Conservation (phyloP, 192 early-diverging fungal species). For the Mortierella claussenii region DNA sequence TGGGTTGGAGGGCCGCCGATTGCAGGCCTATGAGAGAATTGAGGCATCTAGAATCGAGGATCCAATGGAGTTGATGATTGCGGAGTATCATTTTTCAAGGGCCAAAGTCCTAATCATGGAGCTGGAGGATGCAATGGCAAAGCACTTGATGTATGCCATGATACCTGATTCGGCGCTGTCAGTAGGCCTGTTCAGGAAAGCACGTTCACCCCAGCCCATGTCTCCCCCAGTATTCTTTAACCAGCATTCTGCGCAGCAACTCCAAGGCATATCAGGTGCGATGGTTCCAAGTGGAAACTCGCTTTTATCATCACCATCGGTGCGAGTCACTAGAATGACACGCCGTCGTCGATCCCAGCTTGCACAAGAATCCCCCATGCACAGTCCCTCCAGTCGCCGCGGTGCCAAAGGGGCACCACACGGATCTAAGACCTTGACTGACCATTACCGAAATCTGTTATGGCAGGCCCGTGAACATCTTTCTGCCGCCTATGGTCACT, state of each 20-base stretch:
- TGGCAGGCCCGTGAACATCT: conserved; percentile 18
- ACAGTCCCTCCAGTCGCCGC: background rate
- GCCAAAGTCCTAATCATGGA: conserved; percentile 34
- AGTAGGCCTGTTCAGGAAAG: conserved; percentile 26
- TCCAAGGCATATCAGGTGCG: background rate
- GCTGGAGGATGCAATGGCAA: conserved; percentile 35
- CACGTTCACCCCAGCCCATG: background rate
- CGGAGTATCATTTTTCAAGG: conserved; percentile 30
- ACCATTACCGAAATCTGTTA: conserved; percentile 8
- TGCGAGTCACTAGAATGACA: conserved; percentile 25
- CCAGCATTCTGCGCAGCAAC: background rate
- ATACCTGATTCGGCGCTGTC: conserved; percentile 38
- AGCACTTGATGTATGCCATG: conserved; percentile 35
- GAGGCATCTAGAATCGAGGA: conserved; percentile 30
- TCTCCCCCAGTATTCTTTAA: conserved; percentile 1
- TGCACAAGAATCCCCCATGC: background rate
- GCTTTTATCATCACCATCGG: conserved; percentile 19
- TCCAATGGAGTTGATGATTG: conserved; percentile 4
- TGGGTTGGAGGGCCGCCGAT: conserved; percentile 9
- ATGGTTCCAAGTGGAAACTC: background rate
- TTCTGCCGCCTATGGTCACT: conserved; percentile 4
- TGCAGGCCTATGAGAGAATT: conserved; percentile 10
- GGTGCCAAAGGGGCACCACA: background rate
- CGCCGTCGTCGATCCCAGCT: conserved; percentile 31
- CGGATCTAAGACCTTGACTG: background rate